Evolutionary conservation across 2,329 filamentous ascomycete species (phyloP).

Genomic region (Curvularia lunata): DNA sequence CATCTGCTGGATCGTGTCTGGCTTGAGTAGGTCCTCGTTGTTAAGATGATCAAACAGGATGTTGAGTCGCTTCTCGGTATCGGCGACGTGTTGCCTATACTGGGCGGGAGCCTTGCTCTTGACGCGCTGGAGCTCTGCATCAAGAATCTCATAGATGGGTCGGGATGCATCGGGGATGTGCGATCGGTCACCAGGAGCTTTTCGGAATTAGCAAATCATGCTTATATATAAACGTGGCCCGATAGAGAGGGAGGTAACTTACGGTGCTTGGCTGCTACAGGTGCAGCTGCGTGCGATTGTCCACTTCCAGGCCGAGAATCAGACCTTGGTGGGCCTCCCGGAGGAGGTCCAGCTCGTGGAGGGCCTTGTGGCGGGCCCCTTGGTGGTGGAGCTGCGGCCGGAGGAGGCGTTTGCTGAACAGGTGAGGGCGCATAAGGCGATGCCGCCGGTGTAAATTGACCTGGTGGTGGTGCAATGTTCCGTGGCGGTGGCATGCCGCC

Average conservation of each 20-base stretch:
- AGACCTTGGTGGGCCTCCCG: conserved; percentile 49
- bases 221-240: not conserved
- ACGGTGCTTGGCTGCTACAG: conserved; percentile 72
- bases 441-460: conserved; percentile 41
- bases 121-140: conserved; percentile 84
- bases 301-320: conserved; percentile 55
- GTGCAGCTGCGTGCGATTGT: conserved; percentile 57
- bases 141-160: conserved; percentile 80
- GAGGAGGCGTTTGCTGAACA: conserved; percentile 47
- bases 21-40: conserved; percentile 87
- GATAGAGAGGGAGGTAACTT: conserved; percentile 46
- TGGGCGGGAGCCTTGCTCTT: conserved; percentile 83
- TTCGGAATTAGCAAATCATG: conserved; percentile 27
- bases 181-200: conserved; percentile 78
- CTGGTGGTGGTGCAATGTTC: conserved; percentile 54
- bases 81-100: conserved; percentile 87
- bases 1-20: conserved; percentile 74
- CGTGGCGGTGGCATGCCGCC: conserved; percentile 51
- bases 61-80: conserved; percentile 90
- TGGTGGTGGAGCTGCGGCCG: conserved; percentile 54
- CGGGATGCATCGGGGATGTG: conserved; percentile 82
- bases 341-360: conserved; percentile 53
- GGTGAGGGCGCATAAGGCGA: conserved; percentile 28
- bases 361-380: conserved; percentile 48
- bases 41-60: conserved; percentile 97